Evolutionary conservation across 1,284 basidiomycete genomes (phyloP).

Genomic region (Leccinum pachyderme): DNA sequence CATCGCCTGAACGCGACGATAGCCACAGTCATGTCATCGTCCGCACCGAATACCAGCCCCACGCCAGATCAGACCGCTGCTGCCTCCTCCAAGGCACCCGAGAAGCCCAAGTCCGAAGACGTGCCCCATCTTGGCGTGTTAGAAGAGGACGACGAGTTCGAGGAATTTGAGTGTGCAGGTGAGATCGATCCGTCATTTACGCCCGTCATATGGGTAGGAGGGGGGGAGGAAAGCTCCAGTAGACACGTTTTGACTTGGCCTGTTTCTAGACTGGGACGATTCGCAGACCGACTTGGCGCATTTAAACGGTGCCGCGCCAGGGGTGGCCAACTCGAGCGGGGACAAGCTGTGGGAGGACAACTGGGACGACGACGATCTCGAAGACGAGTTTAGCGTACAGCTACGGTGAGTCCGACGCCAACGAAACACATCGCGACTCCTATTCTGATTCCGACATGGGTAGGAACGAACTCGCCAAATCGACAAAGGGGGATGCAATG

Average conservation of each 20-base stretch:
- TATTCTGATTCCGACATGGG: constrained; percentile 2
- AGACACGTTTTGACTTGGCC: neutral
- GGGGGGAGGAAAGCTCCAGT: neutral
- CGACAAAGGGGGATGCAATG: constrained; percentile 55
- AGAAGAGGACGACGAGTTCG: constrained; percentile 85
- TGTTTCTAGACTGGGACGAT: constrained; percentile 82
- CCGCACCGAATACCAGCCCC: constrained; percentile 38
- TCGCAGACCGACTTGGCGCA: constrained; percentile 79
- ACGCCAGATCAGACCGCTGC: constrained; percentile 33
- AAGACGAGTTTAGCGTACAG: constrained; percentile 96
- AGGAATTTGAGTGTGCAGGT: constrained; percentile 77
- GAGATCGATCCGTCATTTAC: constrained; percentile 11
- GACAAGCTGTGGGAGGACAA: constrained; percentile 98
- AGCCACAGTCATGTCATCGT: constrained; percentile 30
- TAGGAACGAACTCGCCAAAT: constrained; percentile 69
- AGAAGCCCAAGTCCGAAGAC: constrained; percentile 41
- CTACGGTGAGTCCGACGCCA: constrained; percentile 62
- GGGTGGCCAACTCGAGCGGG: constrained; percentile 68
- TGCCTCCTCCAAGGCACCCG: constrained; percentile 29
- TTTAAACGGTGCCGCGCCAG: constrained; percentile 66
- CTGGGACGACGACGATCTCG: constrained; percentile 99
- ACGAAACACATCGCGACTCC: neutral
- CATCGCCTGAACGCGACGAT: neutral
- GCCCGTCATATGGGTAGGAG: too few species aligned
- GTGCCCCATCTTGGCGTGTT: constrained; percentile 63